Percentiles rank a stretch among this genome's conserved stretches.
phyloP scores from a whole-genome alignment of 345 rosid genomes.

The Aquilaria yunnanensis region DNA sequence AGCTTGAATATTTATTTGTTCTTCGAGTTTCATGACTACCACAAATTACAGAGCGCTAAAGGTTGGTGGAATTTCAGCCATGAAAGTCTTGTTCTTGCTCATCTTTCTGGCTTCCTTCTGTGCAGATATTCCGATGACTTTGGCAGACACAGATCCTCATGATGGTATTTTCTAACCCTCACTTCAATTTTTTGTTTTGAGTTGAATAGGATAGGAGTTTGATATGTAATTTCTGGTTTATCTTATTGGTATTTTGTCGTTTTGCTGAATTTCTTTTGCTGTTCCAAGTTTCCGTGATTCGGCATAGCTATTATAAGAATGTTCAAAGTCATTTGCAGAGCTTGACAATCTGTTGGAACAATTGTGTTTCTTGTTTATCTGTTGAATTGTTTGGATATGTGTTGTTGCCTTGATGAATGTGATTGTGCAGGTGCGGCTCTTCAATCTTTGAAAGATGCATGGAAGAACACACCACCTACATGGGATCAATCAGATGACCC shows the following conservation, averaged over 20 bases:
- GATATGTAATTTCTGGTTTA: too few relatives aligned
- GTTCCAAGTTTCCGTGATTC: too few relatives aligned
- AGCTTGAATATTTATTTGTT: neutral
- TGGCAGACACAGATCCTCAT: slow-evolving; percentile 49
- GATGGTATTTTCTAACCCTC: slow-evolving; percentile 37
- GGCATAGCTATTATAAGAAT: too few relatives aligned
- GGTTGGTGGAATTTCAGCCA: neutral
- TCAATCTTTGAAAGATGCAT: slow-evolving; percentile 65
- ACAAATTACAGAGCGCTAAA: too few relatives aligned
- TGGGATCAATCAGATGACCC: slow-evolving; percentile 78
- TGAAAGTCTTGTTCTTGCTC: slow-evolving; percentile 26
- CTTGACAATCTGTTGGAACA: too few relatives aligned
- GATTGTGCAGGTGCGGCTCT: slow-evolving; percentile 55
- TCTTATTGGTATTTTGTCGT: too few relatives aligned
- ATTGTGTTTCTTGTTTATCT: too few relatives aligned
- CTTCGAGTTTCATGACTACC: neutral
- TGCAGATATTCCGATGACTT: slow-evolving; percentile 20
- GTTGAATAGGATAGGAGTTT: too few relatives aligned
- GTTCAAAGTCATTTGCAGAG: too few relatives aligned
- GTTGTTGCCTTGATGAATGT: too few relatives aligned
- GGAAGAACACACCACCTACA: slow-evolving; percentile 72
- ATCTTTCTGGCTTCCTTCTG: slow-evolving; percentile 23
- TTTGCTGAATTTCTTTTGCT: neutral
- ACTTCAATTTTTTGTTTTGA: too few relatives aligned
- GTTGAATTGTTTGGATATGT: too few relatives aligned